phyloP scores from a whole-genome alignment of 2,329 filamentous ascomycete genomes.

The Diaporthe capsici region DNA sequence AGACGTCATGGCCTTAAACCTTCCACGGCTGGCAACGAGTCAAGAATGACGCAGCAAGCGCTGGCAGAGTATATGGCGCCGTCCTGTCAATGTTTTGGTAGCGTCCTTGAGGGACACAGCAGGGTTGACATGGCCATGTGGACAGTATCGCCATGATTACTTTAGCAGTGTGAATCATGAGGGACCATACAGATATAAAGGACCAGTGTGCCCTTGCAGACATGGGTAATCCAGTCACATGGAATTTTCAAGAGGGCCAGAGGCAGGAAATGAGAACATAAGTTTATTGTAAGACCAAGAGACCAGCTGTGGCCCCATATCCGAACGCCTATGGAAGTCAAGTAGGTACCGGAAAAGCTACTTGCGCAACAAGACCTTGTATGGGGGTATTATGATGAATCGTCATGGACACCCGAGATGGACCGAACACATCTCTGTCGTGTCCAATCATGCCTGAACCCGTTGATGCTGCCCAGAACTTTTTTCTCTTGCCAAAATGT shows the following conservation, averaged over 20 bases:
- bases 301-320: conserved; percentile 17
- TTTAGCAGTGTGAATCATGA: too few relatives aligned
- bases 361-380: conserved; percentile 36
- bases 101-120: not conserved
- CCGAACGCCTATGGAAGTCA: conserved; percentile 30
- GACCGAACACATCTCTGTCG: conserved; percentile 24
- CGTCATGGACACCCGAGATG: conserved; percentile 36
- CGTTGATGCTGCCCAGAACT: conserved; percentile 40
- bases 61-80: not conserved
- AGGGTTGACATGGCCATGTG: not conserved
- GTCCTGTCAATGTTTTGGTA: not conserved
- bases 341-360: conserved; percentile 26
- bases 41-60: not conserved
- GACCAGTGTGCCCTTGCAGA: not conserved
- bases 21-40: not conserved
- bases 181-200: not conserved
- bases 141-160: not conserved
- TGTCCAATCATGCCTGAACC: conserved; percentile 39
- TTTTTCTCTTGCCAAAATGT: conserved; percentile 41
- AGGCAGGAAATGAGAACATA: not conserved
- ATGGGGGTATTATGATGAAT: conserved; percentile 41
- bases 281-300: conserved; percentile 31
- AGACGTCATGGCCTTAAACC: conserved; percentile 15
- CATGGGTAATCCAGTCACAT: not conserved
- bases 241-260: too few relatives aligned